These are phyloP conservation scores for Aulographum hederae DNA, from an alignment of 2,329 filamentous ascomycete species.

Conservation along the genomic window DNA sequence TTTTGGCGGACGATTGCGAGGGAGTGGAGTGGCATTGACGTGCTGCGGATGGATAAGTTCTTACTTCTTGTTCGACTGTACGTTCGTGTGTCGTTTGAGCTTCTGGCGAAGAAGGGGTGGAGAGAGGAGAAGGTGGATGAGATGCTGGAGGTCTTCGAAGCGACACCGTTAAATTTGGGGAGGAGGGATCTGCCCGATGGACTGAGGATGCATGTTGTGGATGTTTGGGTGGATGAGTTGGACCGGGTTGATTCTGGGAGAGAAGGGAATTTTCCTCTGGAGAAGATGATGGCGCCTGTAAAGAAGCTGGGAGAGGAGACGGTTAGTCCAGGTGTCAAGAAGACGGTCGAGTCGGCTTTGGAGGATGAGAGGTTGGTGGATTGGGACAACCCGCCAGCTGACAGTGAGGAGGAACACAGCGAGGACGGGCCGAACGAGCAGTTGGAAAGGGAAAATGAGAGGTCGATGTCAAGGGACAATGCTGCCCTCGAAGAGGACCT, in stretches of 20 bases:
- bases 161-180: constrained; percentile 24
- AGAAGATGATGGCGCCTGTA: constrained; percentile 35
- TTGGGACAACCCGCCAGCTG: constrained; percentile 28
- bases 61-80: constrained; percentile 67
- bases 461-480: too few species aligned
- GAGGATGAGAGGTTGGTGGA: constrained; percentile 56
- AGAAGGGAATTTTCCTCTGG: constrained; percentile 19
- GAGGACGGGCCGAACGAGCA: too few species aligned
- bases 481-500: too few species aligned
- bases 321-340: constrained; percentile 53
- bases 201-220: constrained; percentile 67
- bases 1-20: constrained; percentile 34
- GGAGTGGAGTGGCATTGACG: constrained; percentile 33
- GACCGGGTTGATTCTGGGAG: constrained; percentile 44
- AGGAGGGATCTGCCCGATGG: constrained; percentile 57
- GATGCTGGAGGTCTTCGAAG: constrained; percentile 29
- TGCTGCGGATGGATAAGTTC: constrained; percentile 67
- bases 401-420: constrained; percentile 16
- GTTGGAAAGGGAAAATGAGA: too few species aligned
- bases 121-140: constrained; percentile 18
- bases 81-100: constrained; percentile 48
- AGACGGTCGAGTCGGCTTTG: constrained; percentile 50
- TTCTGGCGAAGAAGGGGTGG: constrained; percentile 24
- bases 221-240: constrained; percentile 83
- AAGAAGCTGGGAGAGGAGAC: constrained; percentile 36